These are phyloP conservation scores for Eucalyptus erythrocorys DNA, from an alignment of 345 rosid genomes.

Conservation along the genomic window DNA sequence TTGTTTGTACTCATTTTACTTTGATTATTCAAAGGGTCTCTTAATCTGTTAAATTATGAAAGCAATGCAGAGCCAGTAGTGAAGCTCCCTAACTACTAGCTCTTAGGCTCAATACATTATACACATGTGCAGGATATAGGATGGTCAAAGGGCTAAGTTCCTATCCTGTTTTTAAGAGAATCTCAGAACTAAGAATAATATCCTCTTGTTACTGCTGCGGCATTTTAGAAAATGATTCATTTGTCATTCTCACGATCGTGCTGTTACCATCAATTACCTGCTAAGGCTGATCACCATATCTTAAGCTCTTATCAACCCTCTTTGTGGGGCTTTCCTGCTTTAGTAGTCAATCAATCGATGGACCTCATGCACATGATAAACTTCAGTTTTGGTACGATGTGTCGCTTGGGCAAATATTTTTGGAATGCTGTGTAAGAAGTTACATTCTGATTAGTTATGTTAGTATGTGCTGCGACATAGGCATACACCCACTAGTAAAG, in stretches of 20 bases:
- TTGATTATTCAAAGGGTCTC: neutral
- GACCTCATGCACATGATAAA: too few species aligned
- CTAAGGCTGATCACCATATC: neutral
- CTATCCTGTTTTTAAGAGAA: neutral
- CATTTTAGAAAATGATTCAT: neutral
- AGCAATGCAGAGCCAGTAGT: neutral
- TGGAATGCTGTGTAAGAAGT: too few species aligned
- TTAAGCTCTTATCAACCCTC: too few species aligned
- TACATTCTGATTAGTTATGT: too few species aligned
- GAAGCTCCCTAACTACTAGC: neutral
- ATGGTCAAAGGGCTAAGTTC: neutral
- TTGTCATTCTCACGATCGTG: neutral
- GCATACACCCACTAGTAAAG: too few species aligned
- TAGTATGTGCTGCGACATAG: too few species aligned
- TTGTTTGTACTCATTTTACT: neutral
- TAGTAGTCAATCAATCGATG: too few species aligned
- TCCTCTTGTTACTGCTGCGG: neutral
- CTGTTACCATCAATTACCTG: neutral
- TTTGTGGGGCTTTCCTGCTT: too few species aligned
- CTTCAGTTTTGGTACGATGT: too few species aligned
- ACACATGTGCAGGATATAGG: neutral
- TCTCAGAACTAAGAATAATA: neutral
- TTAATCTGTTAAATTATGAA: neutral
- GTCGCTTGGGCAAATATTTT: too few species aligned
- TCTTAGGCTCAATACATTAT: neutral